Evolutionary conservation across 495 filamentous ascomycete species (phyloP).

Genomic region (Hypoxylon lienhwacheense): DNA sequence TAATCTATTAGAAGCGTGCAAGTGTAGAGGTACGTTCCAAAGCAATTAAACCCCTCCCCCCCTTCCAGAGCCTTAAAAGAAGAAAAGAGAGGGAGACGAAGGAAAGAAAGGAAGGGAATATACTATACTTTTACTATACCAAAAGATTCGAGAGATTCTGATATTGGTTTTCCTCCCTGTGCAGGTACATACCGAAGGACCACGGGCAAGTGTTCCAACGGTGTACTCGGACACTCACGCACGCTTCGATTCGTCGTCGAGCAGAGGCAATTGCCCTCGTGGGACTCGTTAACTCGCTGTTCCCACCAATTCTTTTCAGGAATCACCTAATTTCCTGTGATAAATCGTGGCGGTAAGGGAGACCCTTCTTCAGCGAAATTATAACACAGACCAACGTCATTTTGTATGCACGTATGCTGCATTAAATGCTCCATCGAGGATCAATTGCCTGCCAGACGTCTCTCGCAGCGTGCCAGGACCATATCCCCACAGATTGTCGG

Average conservation of each 20-base stretch:
- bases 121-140: slow-evolving; percentile 2
- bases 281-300: slow-evolving; percentile 75
- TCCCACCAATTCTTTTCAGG: slow-evolving; percentile 55
- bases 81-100: not conserved
- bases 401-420: slow-evolving; percentile 35
- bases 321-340: slow-evolving; percentile 56
- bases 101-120: not conserved
- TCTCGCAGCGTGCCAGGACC: slow-evolving; percentile 35
- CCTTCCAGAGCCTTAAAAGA: too few species aligned
- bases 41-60: not conserved
- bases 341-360: slow-evolving; percentile 70
- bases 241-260: slow-evolving; percentile 45
- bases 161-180: slow-evolving; percentile 39
- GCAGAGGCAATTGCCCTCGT: slow-evolving; percentile 53
- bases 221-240: slow-evolving; percentile 56
- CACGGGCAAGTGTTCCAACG: slow-evolving; percentile 48
- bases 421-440: slow-evolving; percentile 37
- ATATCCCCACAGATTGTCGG: slow-evolving; percentile 31
- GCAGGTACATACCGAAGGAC: slow-evolving; percentile 52
- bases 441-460: slow-evolving; percentile 36
- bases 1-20: slow-evolving; percentile 39
- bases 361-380: slow-evolving; percentile 43
- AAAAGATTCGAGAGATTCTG: slow-evolving; percentile 28
- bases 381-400: slow-evolving; percentile 38
- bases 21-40: slow-evolving; percentile 40